These are phyloP conservation scores for Torrubiellomyces zombiae DNA, from an alignment of 2,329 filamentous ascomycete genomes.

Conservation along the genomic window DNA sequence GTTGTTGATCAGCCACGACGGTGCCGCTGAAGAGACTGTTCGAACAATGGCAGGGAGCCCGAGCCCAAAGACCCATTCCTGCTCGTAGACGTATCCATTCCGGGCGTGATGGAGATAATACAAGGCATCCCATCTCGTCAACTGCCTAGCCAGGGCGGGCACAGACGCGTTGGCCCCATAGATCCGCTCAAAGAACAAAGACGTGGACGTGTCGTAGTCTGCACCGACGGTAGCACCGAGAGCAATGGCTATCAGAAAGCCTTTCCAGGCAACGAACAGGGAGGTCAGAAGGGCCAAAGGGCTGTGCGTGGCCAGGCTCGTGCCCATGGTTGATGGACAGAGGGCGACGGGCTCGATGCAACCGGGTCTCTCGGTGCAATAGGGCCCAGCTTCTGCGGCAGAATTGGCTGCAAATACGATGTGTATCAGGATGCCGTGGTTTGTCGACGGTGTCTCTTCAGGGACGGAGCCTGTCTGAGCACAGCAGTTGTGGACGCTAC, in stretches of 20 bases:
- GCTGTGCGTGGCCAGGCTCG: constrained; percentile 9
- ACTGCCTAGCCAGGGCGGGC: constrained; percentile 31
- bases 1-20: constrained; percentile 8
- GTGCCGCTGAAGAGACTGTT: constrained; percentile 11
- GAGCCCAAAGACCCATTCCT: constrained; percentile 68
- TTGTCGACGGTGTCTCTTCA: too few relatives aligned
- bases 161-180: constrained; percentile 20
- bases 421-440: too few relatives aligned
- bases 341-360: too few relatives aligned
- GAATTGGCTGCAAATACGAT: too few relatives aligned
- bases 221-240: constrained; percentile 32
- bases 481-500: too few relatives aligned
- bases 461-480: too few relatives aligned
- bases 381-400: too few relatives aligned
- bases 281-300: too few relatives aligned
- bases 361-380: too few relatives aligned
- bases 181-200: constrained; percentile 23
- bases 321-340: too few relatives aligned
- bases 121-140: constrained; percentile 68
- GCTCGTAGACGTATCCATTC: constrained; percentile 55
- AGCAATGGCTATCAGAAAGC: constrained; percentile 45
- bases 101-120: constrained; percentile 52
- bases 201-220: constrained; percentile 66
- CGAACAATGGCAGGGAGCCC: constrained; percentile 28
- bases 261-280: constrained; percentile 50